Conservation (phyloP, 139 green algal species). For the Micractinium conductrix region DNA sequence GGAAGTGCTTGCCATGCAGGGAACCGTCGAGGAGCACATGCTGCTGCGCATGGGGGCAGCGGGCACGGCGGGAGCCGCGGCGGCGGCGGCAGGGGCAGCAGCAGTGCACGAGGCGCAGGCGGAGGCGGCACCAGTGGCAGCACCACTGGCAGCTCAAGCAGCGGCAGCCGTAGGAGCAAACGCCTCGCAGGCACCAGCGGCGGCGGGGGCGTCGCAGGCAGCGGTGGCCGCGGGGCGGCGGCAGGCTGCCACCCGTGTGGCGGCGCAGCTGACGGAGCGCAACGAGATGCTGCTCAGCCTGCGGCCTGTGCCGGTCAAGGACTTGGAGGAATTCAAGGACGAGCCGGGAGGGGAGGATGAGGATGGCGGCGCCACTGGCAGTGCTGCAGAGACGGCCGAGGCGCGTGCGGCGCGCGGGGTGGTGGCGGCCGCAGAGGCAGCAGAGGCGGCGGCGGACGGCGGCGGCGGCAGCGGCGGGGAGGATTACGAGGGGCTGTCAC, state of each 20-base stretch:
- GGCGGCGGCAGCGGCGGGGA: background rate
- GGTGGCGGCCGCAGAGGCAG: background rate
- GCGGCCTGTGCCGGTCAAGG: background rate
- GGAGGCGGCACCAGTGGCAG: background rate
- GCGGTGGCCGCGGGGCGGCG: background rate
- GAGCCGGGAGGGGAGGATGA: background rate
- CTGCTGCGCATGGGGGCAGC: background rate
- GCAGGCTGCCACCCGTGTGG: background rate
- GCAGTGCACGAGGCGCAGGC: background rate
- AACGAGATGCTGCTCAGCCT: constrained; percentile 5
- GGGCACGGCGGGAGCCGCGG: background rate
- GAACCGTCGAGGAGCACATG: constrained; percentile 44
- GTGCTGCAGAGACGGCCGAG: too few species aligned
- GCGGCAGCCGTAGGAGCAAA: background rate
- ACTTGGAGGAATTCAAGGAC: constrained; percentile 11
- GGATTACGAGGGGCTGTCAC: background rate
- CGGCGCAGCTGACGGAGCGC: background rate
- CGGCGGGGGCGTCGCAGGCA: background rate
- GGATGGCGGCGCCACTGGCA: too few species aligned
- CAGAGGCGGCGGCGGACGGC: background rate
- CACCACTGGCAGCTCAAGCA: background rate
- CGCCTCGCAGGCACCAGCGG: background rate
- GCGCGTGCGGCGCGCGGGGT: too few species aligned
- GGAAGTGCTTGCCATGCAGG: constrained; percentile 85
- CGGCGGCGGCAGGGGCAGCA: background rate